Evolutionary conservation across 345 rosid species (phyloP).

Genomic region (Eucalyptus victrix): DNA sequence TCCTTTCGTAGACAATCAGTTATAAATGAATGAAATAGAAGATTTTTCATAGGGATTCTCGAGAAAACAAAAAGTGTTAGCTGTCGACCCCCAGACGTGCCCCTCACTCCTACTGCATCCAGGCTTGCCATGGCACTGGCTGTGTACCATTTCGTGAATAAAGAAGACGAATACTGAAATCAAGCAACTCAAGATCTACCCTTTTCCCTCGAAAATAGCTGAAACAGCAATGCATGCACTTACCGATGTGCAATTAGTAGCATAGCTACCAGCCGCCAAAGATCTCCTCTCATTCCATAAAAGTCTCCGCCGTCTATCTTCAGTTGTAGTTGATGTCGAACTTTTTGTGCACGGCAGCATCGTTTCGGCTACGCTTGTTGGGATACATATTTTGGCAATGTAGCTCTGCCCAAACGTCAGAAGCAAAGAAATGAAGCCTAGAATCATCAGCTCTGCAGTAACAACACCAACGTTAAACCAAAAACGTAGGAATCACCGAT

Average conservation of each 20-base stretch:
- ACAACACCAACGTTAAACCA: background rate
- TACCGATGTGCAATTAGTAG: constrained; percentile 40
- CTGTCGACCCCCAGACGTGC: background rate
- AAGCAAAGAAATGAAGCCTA: constrained; percentile 90
- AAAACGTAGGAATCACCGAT: background rate
- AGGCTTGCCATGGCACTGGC: background rate
- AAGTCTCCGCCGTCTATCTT: constrained; percentile 35
- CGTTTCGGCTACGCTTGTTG: constrained; percentile 33
- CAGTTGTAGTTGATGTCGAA: background rate
- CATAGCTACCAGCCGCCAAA: constrained; percentile 15
- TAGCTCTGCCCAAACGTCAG: constrained; percentile 64
- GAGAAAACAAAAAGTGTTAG: background rate
- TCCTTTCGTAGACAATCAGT: background rate
- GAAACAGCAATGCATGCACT: background rate
- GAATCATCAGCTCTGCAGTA: constrained; percentile 86
- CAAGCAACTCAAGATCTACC: background rate
- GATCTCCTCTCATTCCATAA: constrained; percentile 47
- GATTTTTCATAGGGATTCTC: background rate
- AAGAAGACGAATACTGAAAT: background rate
- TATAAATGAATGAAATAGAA: background rate
- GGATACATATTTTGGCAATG: constrained; percentile 59
- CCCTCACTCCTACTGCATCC: background rate
- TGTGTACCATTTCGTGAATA: background rate
- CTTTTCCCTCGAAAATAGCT: background rate
- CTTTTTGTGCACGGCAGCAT: constrained; percentile 59